Evolutionary conservation across 768 basidiomycete genomes (phyloP).

Genomic region (Inosperma sp.): DNA sequence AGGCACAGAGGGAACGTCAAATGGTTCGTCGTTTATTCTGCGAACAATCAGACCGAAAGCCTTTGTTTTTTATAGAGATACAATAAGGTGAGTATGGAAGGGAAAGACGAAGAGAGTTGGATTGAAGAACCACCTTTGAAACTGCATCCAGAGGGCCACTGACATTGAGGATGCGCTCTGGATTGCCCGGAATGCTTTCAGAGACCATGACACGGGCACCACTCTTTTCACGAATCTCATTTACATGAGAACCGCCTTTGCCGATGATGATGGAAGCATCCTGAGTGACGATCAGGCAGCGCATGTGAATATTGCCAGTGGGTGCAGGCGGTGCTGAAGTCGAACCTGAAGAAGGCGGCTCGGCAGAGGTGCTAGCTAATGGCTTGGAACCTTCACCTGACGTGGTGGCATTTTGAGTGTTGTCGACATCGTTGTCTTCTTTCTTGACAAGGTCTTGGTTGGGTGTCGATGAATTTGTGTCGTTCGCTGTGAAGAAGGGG

Average conservation of each 20-base stretch:
- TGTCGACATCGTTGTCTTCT: constrained; percentile 31
- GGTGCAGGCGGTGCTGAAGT: constrained; percentile 45
- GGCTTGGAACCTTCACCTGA: constrained; percentile 41
- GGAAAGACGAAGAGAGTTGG: neutral
- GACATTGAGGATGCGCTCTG: constrained; percentile 97
- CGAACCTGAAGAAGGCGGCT: constrained; percentile 45
- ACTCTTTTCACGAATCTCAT: constrained; percentile 97
- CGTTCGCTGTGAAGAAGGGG: constrained; percentile 46
- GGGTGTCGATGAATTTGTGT: constrained; percentile 54
- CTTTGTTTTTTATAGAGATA: constrained; percentile 36
- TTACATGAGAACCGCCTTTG: constrained; percentile 91
- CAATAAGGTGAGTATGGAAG: constrained; percentile 3
- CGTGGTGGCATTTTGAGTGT: constrained; percentile 44
- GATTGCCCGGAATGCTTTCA: constrained; percentile 97
- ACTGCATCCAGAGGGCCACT: constrained; percentile 97
- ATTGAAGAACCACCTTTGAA: constrained; percentile 69
- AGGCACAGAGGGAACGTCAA: constrained; percentile 95
- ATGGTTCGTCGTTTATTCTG: constrained; percentile 98
- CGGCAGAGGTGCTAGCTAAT: too few relatives aligned
- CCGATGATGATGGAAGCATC: constrained; percentile 99
- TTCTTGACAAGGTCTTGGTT: constrained; percentile 28
- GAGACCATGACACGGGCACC: constrained; percentile 96
- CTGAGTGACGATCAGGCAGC: constrained; percentile 97
- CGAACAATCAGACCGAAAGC: constrained; percentile 98
- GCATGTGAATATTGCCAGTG: constrained; percentile 90